A percentile compares a stretch with the other conserved stretches of the same genome.
Evolutionary conservation across 805 yeast genomes (phyloP).

Genomic region (Pichia thaimueangensis): DNA sequence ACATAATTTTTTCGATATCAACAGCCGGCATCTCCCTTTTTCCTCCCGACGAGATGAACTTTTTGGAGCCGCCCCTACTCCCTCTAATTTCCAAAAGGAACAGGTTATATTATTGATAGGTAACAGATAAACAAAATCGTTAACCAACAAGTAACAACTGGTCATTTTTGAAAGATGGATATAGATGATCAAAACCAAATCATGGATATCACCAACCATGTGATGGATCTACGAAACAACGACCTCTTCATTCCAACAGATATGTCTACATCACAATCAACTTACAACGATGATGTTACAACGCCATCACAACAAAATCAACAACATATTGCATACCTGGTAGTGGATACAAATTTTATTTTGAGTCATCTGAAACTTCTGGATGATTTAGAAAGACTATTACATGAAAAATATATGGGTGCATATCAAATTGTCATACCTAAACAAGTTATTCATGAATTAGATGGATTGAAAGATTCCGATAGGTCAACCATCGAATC

Average conservation of each 20-base stretch:
- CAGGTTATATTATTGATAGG: too few relatives aligned
- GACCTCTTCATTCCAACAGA: neutral
- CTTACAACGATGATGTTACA: neutral
- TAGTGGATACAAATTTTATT: conserved; percentile 80
- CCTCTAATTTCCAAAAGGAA: too few relatives aligned
- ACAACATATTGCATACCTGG: conserved; percentile 29
- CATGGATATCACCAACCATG: conserved; percentile 3
- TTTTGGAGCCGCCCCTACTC: too few relatives aligned
- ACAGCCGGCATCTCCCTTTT: too few relatives aligned
- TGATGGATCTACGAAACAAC: neutral
- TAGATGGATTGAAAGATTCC: conserved; percentile 73
- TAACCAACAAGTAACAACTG: too few relatives aligned
- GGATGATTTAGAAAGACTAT: conserved; percentile 38
- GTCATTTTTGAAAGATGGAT: too few relatives aligned
- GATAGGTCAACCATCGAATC: conserved; percentile 2
- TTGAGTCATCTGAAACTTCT: conserved; percentile 59
- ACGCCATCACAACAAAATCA: neutral
- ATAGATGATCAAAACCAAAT: conserved; percentile 4
- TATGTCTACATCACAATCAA: neutral
- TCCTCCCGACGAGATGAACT: too few relatives aligned
- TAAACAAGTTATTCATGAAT: conserved; percentile 58
- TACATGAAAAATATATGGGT: conserved; percentile 38
- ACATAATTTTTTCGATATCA: too few relatives aligned
- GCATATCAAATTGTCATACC: conserved; percentile 55
- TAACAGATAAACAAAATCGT: too few relatives aligned